Base-by-base conservation (phyloP, 768 basidiomycete genomes). In the Crepidotus variabilis region DNA sequence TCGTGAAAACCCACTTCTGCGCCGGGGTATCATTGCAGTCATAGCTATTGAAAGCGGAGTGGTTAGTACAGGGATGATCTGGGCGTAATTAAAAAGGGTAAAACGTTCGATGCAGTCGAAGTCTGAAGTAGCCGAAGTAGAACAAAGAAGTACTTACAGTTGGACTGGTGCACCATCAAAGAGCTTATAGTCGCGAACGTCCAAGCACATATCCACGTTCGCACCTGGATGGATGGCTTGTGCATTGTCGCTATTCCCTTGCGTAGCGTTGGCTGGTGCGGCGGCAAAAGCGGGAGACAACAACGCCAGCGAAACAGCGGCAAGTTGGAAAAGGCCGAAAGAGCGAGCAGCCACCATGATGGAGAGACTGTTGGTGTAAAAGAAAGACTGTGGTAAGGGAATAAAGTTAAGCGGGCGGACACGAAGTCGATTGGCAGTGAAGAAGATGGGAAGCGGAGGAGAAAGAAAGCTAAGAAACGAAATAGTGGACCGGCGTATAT, bases 1-100 rank as follows among this genome's bases (percentile, higher is more conserved):
- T 50, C 14, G 43, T 63, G 33, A 72, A 58, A 6, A 60, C 50
- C 71, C 71, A 72, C 34, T 65, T 63, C 53, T 72, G 72, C 1
- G 70, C 70, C 1, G 59, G 39, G 9, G 66, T 69, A 7, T 67
- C 67, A 34, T 73, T 72, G 52, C 72, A 73, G 33, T 73, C 71
- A 50, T 67, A 72, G 16, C 71, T 72, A 52, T 18, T 11, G 20
- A 56, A 11, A 11, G 39, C 2, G 13, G 6, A 5, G 11, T 28
- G 0, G 43, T 53, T 13, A 52, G 36, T 32, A 39, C n/a, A 18
- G 39, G 21, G 36, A 53, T 6, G 14, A 11, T 3, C 14, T 3
- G 18, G 2, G 39, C 5, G 18, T 20, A 11, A 43, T 14, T 11
- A 43, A 43, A 43, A n/a, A 16, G 5, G 39, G 5, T 11, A 43